Evolutionary conservation across 345 rosid genomes (phyloP).

Genomic region (Euphorbia lathyris): DNA sequence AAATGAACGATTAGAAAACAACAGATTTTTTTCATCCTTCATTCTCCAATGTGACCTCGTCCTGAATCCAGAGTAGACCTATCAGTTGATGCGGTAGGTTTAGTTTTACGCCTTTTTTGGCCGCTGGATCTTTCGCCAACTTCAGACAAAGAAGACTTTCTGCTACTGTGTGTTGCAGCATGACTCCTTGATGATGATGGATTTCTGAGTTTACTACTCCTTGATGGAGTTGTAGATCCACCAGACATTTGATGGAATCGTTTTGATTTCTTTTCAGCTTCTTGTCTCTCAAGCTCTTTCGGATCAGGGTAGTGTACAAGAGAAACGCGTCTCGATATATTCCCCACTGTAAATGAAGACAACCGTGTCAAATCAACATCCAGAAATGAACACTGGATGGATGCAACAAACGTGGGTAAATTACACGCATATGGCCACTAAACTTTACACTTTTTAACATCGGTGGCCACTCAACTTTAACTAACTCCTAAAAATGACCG

Average conservation of each 20-base stretch:
- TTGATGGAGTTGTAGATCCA: slow-evolving; percentile 28
- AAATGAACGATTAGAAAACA: neutral
- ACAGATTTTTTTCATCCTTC: neutral
- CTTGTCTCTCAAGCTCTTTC: slow-evolving; percentile 41
- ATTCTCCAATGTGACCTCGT: slow-evolving; percentile 11
- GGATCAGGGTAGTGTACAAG: slow-evolving; percentile 67
- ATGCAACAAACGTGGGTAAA: too few relatives aligned
- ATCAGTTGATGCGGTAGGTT: slow-evolving; percentile 22
- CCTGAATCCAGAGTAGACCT: slow-evolving; percentile 25
- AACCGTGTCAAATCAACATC: neutral
- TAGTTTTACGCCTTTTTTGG: slow-evolving; percentile 25
- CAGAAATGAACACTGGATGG: neutral
- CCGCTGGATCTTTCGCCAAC: slow-evolving; percentile 36
- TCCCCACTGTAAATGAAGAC: slow-evolving; percentile 45
- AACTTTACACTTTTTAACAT: too few relatives aligned
- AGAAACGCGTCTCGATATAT: slow-evolving; percentile 55
- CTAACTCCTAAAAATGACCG: too few relatives aligned
- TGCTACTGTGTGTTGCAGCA: slow-evolving; percentile 45
- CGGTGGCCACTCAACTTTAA: too few relatives aligned
- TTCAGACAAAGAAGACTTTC: slow-evolving; percentile 34
- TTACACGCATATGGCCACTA: too few relatives aligned
- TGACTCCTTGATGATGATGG: slow-evolving; percentile 24
- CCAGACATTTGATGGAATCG: slow-evolving; percentile 23
- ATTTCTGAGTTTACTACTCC: slow-evolving; percentile 31
- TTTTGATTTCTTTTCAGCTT: slow-evolving; percentile 26